Conservation (phyloP, 139 green algal genomes). For the Micractinium sp. region DNA sequence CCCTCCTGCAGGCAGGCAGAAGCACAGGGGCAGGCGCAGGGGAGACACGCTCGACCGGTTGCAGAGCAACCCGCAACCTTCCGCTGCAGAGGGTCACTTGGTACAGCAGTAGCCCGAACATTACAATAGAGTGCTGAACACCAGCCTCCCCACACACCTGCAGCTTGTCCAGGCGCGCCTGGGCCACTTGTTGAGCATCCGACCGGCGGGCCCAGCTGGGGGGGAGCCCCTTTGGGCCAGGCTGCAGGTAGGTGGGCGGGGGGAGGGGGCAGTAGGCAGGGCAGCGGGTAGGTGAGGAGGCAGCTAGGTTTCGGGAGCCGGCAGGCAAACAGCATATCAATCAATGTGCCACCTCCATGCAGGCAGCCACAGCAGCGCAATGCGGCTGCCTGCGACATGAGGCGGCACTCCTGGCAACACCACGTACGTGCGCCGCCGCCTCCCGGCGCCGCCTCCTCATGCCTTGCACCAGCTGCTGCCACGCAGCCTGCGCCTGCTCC, state of each 20-base stretch:
- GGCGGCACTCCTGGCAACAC: too few species aligned
- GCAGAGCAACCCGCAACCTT: too few species aligned
- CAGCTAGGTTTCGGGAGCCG: too few species aligned
- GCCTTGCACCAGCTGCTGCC: neutral
- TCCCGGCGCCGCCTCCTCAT: neutral
- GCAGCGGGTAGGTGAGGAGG: neutral
- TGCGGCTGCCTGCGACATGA: too few species aligned
- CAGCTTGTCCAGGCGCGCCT: constrained; percentile 6
- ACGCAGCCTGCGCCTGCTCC: constrained; percentile 17
- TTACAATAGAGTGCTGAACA: too few species aligned
- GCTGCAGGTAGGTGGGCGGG: neutral
- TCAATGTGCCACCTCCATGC: too few species aligned
- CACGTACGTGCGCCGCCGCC: neutral
- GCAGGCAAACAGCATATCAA: too few species aligned
- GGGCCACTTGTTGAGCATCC: constrained; percentile 7
- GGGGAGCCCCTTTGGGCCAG: constrained; percentile 52
- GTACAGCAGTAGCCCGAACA: too few species aligned
- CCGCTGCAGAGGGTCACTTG: too few species aligned
- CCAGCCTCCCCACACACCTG: neutral
- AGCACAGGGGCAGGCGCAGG: neutral
- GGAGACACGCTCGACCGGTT: too few species aligned
- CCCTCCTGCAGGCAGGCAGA: constrained; percentile 16
- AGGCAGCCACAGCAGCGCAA: too few species aligned
- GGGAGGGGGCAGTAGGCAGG: neutral
- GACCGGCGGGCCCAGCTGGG: constrained; percentile 62